These are phyloP conservation scores for Podila horticola DNA, from an alignment of 192 early-diverging fungal genomes.

Conservation along the genomic window DNA sequence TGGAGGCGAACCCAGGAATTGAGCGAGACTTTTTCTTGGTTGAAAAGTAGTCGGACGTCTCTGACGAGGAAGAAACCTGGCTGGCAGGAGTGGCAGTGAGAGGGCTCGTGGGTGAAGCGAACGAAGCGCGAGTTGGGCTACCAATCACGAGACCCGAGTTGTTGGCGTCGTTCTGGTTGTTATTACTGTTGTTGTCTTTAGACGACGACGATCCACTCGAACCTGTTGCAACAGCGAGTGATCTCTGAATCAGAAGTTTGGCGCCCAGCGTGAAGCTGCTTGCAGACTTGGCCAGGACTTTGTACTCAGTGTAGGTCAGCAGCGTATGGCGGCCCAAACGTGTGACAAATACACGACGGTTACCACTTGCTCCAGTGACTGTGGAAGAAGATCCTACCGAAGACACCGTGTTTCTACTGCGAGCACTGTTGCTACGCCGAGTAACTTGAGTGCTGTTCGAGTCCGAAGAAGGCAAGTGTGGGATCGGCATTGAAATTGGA, in stretches of 20 bases:
- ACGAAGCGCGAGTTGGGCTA: slow-evolving; percentile 12
- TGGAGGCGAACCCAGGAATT: slow-evolving; percentile 41
- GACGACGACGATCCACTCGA: slow-evolving; percentile 17
- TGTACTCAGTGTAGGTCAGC: slow-evolving; percentile 45
- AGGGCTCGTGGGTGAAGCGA: neutral
- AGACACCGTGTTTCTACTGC: slow-evolving; percentile 18
- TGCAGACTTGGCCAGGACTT: slow-evolving; percentile 38
- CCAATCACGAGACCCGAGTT: neutral
- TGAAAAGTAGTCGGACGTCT: slow-evolving; percentile 30
- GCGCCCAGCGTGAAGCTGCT: slow-evolving; percentile 48
- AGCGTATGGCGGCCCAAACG: slow-evolving; percentile 39
- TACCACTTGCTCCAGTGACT: neutral
- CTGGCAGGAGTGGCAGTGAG: slow-evolving; percentile 16
- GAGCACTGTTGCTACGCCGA: slow-evolving; percentile 6
- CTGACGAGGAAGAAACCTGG: neutral
- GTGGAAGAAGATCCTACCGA: slow-evolving; percentile 2
- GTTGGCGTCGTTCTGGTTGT: neutral
- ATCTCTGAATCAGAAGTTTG: slow-evolving; percentile 41
- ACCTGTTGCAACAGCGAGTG: slow-evolving; percentile 38
- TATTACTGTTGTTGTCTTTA: neutral
- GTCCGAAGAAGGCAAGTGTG: neutral
- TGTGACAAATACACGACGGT: slow-evolving; percentile 44
- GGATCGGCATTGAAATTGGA: slow-evolving; percentile 1
- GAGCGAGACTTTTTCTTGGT: slow-evolving; percentile 30
- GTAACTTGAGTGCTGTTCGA: neutral